These are phyloP conservation scores for Ceratocystis albifundus DNA, from an alignment of 2,329 filamentous ascomycete genomes.

Conservation along the genomic window DNA sequence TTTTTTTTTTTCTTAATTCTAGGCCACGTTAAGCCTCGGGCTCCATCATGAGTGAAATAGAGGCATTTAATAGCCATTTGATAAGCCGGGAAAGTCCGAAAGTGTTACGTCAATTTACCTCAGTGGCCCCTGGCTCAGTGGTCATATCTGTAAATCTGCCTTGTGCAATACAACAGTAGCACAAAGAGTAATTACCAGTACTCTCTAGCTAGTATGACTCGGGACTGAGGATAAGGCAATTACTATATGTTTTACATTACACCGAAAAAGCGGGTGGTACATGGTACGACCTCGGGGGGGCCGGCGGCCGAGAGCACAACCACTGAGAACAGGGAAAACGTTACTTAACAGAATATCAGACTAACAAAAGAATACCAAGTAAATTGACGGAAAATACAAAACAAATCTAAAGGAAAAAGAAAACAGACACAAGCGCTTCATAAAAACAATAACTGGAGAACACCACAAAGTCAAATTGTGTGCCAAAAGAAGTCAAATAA, in stretches of 20 bases:
- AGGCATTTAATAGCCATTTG: too few relatives aligned
- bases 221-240: background rate
- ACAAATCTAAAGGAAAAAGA: background rate
- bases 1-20: background rate
- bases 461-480: background rate
- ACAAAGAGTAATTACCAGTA: too few relatives aligned
- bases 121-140: background rate
- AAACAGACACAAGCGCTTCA: slow-evolving; percentile 2
- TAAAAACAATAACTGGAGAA: background rate
- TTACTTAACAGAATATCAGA: background rate
- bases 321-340: background rate
- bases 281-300: too few relatives aligned
- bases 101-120: background rate
- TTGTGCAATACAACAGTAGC: background rate
- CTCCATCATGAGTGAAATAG: too few relatives aligned
- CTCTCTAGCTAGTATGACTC: background rate
- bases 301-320: background rate
- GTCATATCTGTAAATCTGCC: background rate
- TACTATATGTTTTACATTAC: background rate
- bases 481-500: slow-evolving; percentile 5
- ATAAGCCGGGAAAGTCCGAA: background rate
- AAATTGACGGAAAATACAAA: background rate
- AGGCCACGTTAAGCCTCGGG: too few relatives aligned
- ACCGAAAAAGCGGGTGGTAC: background rate
- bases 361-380: background rate